Base-by-base conservation (phyloP, 345 rosid species). In the Citrus australasica region DNA sequence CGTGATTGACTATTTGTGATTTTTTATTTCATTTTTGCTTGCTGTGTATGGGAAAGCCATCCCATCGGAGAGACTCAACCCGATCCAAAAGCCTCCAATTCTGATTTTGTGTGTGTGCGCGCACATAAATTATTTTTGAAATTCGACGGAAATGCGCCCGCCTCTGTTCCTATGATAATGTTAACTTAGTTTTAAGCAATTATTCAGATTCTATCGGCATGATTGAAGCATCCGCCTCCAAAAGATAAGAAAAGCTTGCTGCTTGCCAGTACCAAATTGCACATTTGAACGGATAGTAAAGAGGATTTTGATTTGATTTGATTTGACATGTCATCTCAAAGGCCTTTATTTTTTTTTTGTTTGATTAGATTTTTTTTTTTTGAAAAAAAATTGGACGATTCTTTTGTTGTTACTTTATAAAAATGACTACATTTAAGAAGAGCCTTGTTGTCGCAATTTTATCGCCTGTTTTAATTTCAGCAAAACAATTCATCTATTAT, bases 1-100 rank as follows among this genome's bases (percentile, higher is more conserved):
- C 80, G 76, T 79, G 82, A 81, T 81, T 69, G 82, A 81, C 72
- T 37, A n/a, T 64, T 14, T 9, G 10, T 46, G 14, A 73, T 53
- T 25, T 48, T 30, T 71, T 51, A 0, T 70, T 70, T 51, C 16
- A 51, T 25, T 17, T 7, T 73, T 7, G 10, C 14, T 19, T 27
- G 74, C 10, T 24, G 56, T n/a, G 51, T n/a, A 3, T 38, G 9
- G 59, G 51, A 42, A 11, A 42, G 51, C 51, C 51, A 46, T 14
- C 60, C 61, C 33, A 40, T 22, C 55, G 9, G 46, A 11, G 24
- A 60, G 7, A 46, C 51, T 4, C 64, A 4, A 30, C 38, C 3
- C 37, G 11, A 63, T 17, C 37, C 65, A 25, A 19, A 4, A 66
- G 17, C 25, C 32, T 46, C 77, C 40, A 25, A 74, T 61, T 61